phyloP scores from a whole-genome alignment of 768 basidiomycete species.

The Leccinum variicolor region DNA sequence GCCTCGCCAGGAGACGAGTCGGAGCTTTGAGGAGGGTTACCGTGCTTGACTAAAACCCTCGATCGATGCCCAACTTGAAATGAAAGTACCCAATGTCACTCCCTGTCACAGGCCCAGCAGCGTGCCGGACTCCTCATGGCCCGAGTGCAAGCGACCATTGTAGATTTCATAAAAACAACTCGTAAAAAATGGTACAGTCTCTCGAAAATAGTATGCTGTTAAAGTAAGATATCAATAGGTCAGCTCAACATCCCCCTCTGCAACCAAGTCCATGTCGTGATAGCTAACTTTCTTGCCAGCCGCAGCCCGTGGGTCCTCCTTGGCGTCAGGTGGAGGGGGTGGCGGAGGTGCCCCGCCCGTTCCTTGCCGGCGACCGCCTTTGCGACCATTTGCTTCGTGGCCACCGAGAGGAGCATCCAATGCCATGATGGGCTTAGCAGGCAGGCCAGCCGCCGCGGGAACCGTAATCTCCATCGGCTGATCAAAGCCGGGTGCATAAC shows the following conservation, averaged over 20 bases:
- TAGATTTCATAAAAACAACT: conserved; percentile 30
- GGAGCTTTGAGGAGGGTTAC: conserved; percentile 11
- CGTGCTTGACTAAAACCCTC: conserved; percentile 21
- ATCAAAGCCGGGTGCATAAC: conserved; percentile 56
- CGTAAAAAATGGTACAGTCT: conserved; percentile 13
- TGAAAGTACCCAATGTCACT: conserved; percentile 25
- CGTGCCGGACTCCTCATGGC: conserved; percentile 26
- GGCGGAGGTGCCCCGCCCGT: conserved; percentile 55
- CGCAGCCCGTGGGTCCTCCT: conserved; percentile 89
- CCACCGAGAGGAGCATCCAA: conserved; percentile 50
- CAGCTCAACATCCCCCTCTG: conserved; percentile 71
- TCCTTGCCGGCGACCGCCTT: conserved; percentile 38
- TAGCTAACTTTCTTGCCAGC: conserved; percentile 90
- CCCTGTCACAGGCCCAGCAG: conserved; percentile 23
- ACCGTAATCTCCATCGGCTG: conserved; percentile 41
- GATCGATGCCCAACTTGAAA: conserved; percentile 25
- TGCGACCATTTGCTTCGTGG: conserved; percentile 29
- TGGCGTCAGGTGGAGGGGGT: conserved; percentile 82
- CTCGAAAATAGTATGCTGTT: conserved; percentile 23
- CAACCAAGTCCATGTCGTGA: conserved; percentile 92
- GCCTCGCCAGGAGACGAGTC: conserved; percentile 28
- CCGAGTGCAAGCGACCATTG: conserved; percentile 13
- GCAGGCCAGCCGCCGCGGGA: conserved; percentile 70
- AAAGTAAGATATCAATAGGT: conserved; percentile 34
- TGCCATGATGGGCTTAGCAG: conserved; percentile 69